Evolutionary conservation across 352 stramenopile genomes (phyloP).

Genomic region (Blastocystis sp.): DNA sequence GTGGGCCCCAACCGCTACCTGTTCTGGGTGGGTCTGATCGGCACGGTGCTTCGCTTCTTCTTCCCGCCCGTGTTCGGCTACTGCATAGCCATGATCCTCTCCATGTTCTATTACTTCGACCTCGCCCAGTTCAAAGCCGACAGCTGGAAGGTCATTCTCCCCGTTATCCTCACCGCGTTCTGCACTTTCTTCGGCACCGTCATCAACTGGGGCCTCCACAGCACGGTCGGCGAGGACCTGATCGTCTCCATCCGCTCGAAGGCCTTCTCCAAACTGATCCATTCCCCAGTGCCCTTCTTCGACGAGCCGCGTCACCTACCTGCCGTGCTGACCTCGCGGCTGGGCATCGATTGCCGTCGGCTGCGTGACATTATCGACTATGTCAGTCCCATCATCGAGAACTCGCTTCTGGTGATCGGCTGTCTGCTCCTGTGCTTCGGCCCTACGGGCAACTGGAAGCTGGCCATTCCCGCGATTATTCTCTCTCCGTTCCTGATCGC

Average conservation of each 20-base stretch:
- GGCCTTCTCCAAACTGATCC: constrained; percentile 19
- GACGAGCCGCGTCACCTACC: constrained; percentile 31
- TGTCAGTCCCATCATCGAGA: constrained; percentile 11
- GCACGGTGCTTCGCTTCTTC: not conserved
- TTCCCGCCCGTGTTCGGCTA: constrained; percentile 24
- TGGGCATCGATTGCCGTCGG: constrained; percentile 46
- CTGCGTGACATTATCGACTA: constrained; percentile 43
- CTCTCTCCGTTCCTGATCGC: constrained; percentile 30
- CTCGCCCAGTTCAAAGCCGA: not conserved
- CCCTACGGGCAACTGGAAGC: constrained; percentile 43
- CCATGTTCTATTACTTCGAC: not conserved
- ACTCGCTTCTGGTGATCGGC: constrained; percentile 2
- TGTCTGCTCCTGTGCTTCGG: constrained; percentile 23
- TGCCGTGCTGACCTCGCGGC: not conserved
- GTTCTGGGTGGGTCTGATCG: constrained; percentile 39
- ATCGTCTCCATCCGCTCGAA: constrained; percentile 3
- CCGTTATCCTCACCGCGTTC: not conserved
- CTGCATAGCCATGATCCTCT: not conserved
- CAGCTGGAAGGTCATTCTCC: constrained; percentile 19
- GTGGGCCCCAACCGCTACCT: not conserved
- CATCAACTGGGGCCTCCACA: not conserved
- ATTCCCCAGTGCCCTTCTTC: constrained; percentile 24
- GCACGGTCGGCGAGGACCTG: not conserved
- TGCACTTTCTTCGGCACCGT: not conserved
- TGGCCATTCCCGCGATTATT: constrained; percentile 6